A percentile compares a stretch with the other conserved stretches of the same genome.
These are phyloP conservation scores for Gloeopeniophorella convolvens DNA, from an alignment of 768 basidiomycete genomes.

Conservation along the genomic window DNA sequence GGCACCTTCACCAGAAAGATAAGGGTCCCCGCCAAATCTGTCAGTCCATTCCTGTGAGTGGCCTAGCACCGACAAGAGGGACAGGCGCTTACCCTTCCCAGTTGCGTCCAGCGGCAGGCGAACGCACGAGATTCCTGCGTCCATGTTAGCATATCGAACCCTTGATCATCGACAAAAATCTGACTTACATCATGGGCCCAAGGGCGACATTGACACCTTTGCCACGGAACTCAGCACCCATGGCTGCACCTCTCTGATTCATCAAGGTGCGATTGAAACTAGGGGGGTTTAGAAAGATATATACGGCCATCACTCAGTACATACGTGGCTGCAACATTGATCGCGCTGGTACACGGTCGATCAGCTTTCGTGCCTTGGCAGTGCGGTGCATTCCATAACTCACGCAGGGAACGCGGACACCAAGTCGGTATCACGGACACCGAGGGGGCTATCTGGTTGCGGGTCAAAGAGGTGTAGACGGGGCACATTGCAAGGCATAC, in stretches of 20 bases:
- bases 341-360: constrained; percentile 17
- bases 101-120: constrained; percentile 34
- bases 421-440: constrained; percentile 36
- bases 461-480: too few species aligned
- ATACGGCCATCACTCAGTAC: not conserved
- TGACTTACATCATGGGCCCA: constrained; percentile 20
- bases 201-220: constrained; percentile 50
- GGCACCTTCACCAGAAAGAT: constrained; percentile 29
- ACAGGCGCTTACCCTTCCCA: constrained; percentile 35
- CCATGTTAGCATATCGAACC: not conserved
- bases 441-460: constrained; percentile 25
- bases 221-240: constrained; percentile 62
- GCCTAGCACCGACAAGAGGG: not conserved
- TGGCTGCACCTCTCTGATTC: constrained; percentile 51
- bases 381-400: too few species aligned
- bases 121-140: constrained; percentile 19
- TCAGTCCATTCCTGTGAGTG: constrained; percentile 8
- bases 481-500: too few species aligned
- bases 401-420: constrained; percentile 44
- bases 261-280: constrained; percentile 55
- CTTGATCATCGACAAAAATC: not conserved
- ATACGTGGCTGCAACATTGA: constrained; percentile 35
- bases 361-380: too few species aligned
- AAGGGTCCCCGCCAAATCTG: constrained; percentile 26
- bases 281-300: not conserved